Conservation (phyloP, 495 filamentous ascomycete species). For the Trichoderma erinaceum region DNA sequence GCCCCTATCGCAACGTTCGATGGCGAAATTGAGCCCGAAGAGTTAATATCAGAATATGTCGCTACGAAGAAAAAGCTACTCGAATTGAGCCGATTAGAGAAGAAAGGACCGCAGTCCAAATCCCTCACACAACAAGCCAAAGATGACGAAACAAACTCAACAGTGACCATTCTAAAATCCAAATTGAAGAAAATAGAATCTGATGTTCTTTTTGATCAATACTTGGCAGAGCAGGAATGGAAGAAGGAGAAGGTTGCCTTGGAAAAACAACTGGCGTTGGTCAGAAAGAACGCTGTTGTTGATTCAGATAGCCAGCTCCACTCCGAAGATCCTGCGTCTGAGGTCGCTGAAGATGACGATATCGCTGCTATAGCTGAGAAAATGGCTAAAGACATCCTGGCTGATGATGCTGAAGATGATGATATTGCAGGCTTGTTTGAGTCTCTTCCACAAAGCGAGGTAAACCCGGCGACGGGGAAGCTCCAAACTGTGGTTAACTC, state of each 20-base stretch:
- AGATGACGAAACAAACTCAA: conserved; percentile 32
- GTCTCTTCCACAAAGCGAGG: conserved; percentile 60
- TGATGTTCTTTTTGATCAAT: conserved; percentile 79
- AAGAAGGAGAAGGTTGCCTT: conserved; percentile 57
- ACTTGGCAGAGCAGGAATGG: conserved; percentile 72
- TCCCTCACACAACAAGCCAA: conserved; percentile 26
- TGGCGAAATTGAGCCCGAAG: conserved; percentile 61
- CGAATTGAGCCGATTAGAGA: conserved; percentile 33
- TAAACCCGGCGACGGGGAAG: conserved; percentile 46
- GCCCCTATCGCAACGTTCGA: conserved; percentile 40
- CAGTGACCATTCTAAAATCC: conserved; percentile 55
- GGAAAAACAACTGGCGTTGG: conserved; percentile 47
- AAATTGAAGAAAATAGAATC: conserved; percentile 73
- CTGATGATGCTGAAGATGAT: conserved; percentile 46
- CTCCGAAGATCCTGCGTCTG: background rate
- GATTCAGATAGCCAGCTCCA: conserved; percentile 20
- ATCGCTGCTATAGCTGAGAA: conserved; percentile 44
- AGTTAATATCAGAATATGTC: conserved; percentile 69
- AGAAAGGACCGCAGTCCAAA: conserved; percentile 45
- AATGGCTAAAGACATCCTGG: conserved; percentile 45
- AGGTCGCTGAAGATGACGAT: conserved; percentile 38
- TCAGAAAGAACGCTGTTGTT: conserved; percentile 22
- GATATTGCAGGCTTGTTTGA: conserved; percentile 57
- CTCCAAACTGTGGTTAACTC: conserved; percentile 45
- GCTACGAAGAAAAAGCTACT: conserved; percentile 66